Conservation (phyloP, 2,329 filamentous ascomycete genomes). For the Alternaria angustiovoidea region DNA sequence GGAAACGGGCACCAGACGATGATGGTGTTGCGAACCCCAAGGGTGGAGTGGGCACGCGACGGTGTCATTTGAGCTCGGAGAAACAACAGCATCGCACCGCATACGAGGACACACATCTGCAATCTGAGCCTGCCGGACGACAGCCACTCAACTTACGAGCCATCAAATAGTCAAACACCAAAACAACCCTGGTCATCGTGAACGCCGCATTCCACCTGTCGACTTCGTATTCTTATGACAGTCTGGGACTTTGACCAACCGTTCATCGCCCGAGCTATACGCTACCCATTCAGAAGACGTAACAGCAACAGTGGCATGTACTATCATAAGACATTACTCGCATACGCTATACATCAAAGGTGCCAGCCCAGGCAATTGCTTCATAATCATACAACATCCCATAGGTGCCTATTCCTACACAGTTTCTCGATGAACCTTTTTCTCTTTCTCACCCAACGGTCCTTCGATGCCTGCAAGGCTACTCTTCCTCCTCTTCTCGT, state of each 20-base stretch:
- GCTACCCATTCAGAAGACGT: too few relatives aligned
- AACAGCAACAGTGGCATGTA: too few relatives aligned
- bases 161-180: not conserved
- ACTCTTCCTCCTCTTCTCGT: constrained; percentile 39
- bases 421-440: constrained; percentile 13
- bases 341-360: not conserved
- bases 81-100: not conserved
- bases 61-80: constrained; percentile 17
- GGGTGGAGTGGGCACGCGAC: constrained; percentile 27
- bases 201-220: not conserved
- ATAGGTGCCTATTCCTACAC: not conserved
- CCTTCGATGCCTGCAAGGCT: constrained; percentile 25
- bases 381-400: too few relatives aligned
- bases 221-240: not conserved
- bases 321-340: not conserved
- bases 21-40: constrained; percentile 21
- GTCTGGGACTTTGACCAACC: not conserved
- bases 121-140: not conserved
- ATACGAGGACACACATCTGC: constrained; percentile 1
- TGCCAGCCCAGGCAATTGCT: not conserved
- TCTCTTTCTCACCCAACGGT: constrained; percentile 5
- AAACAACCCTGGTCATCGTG: not conserved
- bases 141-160: not conserved
- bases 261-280: too few relatives aligned
- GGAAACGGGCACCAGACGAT: constrained; percentile 16